Base-by-base conservation (phyloP, 2,329 filamentous ascomycete genomes). In the Cadophora sp. region DNA sequence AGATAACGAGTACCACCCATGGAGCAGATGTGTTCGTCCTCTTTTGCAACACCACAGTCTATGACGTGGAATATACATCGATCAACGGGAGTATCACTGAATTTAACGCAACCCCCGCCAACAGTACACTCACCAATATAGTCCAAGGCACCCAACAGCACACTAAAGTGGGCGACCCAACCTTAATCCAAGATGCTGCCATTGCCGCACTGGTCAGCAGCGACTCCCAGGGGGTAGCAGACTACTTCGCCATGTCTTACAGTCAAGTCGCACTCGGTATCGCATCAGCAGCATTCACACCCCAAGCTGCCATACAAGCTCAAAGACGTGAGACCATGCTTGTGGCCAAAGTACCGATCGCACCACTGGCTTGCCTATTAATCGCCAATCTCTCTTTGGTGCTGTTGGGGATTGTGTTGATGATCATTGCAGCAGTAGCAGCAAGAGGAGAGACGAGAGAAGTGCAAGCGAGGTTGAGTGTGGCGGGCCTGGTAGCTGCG, bases 91-190 rank as follows among this genome's bases (percentile, higher is more conserved):
- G 19, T n/a, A 43, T 59, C 55, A 40, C 55, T 3, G n/a, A n/a
- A n/a, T 59, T 59, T 34, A 34, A 59, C 31, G 31, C 31, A 12
- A 16, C 22, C 2, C 31, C n/a, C 0, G 56, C 56, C 2, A 59
- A 59, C 22, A 59, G 56, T 34, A 59, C 56, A 11, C 22, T 59
- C 11, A 59, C 56, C 31, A 59, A 59, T 34, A 59, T 59, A n/a
- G 14, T 59, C 9, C 31, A 37, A 14, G 34, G 56, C 14, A 26
- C 56, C 8, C 56, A 59, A 14, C 56, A 59, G 37, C 43, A 59
- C 56, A 59, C 56, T 3, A 8, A 26, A 8, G 56, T 59, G 0
- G 55, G 56, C 11, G 56, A 59, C 12, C 56, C 56, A 4, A 59
- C 7, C 22, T 22, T 59, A n/a, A 59, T 59, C 14, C 56, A 59